Conservation (phyloP, 352 stramenopile genomes). For the Nothophytophthora sp. region DNA sequence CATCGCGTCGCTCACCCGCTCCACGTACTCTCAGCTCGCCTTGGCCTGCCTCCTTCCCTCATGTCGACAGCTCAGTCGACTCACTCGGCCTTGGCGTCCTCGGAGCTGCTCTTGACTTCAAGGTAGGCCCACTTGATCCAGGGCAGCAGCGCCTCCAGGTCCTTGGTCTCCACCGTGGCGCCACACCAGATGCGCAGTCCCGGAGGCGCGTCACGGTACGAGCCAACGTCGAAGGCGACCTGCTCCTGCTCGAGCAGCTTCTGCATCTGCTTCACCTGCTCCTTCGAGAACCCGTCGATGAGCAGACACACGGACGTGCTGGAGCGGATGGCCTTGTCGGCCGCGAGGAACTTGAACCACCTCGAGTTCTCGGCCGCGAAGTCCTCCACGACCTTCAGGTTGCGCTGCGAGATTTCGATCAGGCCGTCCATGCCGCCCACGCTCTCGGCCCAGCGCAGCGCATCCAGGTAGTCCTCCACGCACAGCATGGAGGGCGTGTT, state of each 20-base stretch:
- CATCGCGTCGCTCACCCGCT: too few relatives aligned
- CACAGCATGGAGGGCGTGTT: slow-evolving; percentile 99
- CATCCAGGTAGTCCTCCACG: slow-evolving; percentile 99
- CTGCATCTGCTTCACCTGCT: slow-evolving; percentile 97
- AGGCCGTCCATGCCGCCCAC: slow-evolving; percentile 94
- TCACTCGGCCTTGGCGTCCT: slow-evolving; percentile 27
- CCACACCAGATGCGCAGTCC: slow-evolving; percentile 99
- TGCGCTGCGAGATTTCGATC: slow-evolving; percentile 93
- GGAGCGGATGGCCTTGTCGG: slow-evolving; percentile 92
- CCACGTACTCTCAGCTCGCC: neutral
- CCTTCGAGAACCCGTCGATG: slow-evolving; percentile 91
- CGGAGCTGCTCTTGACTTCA: slow-evolving; percentile 72
- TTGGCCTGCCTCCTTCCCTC: slow-evolving; percentile 5
- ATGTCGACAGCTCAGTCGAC: slow-evolving; percentile 4
- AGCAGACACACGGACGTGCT: slow-evolving; percentile 98
- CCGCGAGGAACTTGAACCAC: slow-evolving; percentile 98
- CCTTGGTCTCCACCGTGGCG: slow-evolving; percentile 98
- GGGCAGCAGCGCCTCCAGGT: slow-evolving; percentile 97
- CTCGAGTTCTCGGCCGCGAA: slow-evolving; percentile 96
- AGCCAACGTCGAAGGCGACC: slow-evolving; percentile 98
- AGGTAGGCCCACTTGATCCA: slow-evolving; percentile 99
- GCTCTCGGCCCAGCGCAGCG: slow-evolving; percentile 95
- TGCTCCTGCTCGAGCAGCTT: slow-evolving; percentile 95
- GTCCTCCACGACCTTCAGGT: slow-evolving; percentile 95
- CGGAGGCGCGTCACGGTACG: slow-evolving; percentile 97